These are phyloP conservation scores for Dictyostelium brefeldianum DNA, from an alignment of 78 protist species.

Conservation along the genomic window DNA sequence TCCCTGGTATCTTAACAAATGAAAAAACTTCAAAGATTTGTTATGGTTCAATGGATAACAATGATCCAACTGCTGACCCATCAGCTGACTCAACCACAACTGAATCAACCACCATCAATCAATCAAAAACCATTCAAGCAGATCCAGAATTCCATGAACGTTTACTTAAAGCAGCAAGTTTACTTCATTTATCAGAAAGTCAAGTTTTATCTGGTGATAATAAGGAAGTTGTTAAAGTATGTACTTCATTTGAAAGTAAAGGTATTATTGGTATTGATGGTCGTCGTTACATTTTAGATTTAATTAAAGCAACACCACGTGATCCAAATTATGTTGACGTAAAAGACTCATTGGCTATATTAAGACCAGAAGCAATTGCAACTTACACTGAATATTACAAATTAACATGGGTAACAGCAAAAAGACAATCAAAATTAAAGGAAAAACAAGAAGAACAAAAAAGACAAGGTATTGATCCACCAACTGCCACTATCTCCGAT, in stretches of 20 bases:
- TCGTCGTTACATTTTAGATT: slow-evolving; percentile 80
- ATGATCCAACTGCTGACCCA: not conserved
- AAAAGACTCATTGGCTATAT: slow-evolving; percentile 27
- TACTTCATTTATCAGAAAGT: slow-evolving; percentile 63
- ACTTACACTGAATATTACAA: slow-evolving; percentile 52
- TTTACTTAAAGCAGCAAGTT: slow-evolving; percentile 2
- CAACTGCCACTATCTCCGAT: not conserved
- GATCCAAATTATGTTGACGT: slow-evolving; percentile 83
- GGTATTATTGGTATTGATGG: slow-evolving; percentile 87
- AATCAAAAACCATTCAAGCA: slow-evolving; percentile 20
- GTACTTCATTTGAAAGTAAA: slow-evolving; percentile 45
- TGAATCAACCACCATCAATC: not conserved
- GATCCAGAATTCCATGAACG: slow-evolving; percentile 49
- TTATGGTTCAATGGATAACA: slow-evolving; percentile 83
- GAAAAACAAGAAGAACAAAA: slow-evolving; percentile 8
- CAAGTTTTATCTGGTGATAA: slow-evolving; percentile 8
- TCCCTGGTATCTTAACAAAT: slow-evolving; percentile 84
- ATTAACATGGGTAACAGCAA: not conserved
- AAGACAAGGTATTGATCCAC: not conserved
- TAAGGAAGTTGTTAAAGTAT: slow-evolving; percentile 14
- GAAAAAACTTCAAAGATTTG: slow-evolving; percentile 62
- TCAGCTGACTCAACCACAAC: not conserved
- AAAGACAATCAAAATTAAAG: not conserved
- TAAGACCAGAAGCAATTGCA: slow-evolving; percentile 83
- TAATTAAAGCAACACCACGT: slow-evolving; percentile 82